Evolutionary conservation across 768 basidiomycete species (phyloP).

Genomic region (Amylocystis lapponica): DNA sequence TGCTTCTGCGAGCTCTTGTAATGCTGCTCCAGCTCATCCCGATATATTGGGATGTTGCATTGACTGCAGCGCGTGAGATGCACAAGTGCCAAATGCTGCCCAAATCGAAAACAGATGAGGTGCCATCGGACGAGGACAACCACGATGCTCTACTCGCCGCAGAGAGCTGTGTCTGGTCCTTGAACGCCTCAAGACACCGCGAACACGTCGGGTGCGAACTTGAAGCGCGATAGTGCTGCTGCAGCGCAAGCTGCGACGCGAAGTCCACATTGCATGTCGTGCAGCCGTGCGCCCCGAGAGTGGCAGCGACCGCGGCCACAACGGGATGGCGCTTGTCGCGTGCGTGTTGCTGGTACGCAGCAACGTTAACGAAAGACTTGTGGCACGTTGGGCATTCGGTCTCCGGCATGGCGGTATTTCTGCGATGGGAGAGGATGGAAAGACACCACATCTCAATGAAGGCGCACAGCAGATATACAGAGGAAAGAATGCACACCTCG

Average conservation of each 20-base stretch:
- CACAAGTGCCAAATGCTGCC: background rate
- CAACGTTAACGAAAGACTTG: too few relatives aligned
- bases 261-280: background rate
- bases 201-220: constrained; percentile 1
- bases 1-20: constrained; percentile 9
- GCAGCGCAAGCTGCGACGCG: background rate
- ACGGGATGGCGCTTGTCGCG: too few relatives aligned
- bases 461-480: too few relatives aligned
- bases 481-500: too few relatives aligned
- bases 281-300: too few relatives aligned
- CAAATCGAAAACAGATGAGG: background rate
- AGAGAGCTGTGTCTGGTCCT: background rate
- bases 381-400: too few relatives aligned
- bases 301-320: too few relatives aligned
- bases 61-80: constrained; percentile 1
- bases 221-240: background rate
- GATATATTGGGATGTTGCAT: background rate
- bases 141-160: background rate
- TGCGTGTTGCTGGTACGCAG: too few relatives aligned
- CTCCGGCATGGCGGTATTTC: too few relatives aligned
- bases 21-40: constrained; percentile 8
- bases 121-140: background rate
- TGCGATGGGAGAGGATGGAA: too few relatives aligned
- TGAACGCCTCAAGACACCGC: background rate
- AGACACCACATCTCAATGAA: too few relatives aligned